A percentile compares a stretch with the other conserved stretches of the same genome.
These are phyloP conservation scores for Parasitella parasitica DNA, from an alignment of 371 early-diverging fungal species.

Conservation along the genomic window DNA sequence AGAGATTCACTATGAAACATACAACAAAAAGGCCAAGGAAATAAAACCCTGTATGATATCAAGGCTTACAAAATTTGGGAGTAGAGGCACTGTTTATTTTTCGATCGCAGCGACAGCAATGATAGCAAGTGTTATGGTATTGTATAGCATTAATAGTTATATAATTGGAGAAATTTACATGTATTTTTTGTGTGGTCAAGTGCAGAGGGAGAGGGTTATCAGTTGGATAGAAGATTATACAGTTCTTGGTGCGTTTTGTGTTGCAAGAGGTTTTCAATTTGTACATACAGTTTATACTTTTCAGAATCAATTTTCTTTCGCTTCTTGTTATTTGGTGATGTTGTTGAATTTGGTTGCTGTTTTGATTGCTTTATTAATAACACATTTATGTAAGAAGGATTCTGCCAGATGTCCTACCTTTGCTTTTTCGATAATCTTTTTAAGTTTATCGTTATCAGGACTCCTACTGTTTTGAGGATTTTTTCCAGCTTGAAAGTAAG, in stretches of 20 bases:
- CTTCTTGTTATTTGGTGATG: background rate
- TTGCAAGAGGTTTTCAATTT: background rate
- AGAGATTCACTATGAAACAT: no score
- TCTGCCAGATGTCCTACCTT: no score
- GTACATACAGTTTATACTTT: background rate
- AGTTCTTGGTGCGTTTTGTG: background rate
- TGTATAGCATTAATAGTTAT: background rate
- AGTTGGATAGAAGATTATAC: background rate
- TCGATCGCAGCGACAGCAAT: no score
- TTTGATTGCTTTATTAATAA: background rate
- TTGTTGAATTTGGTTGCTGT: background rate
- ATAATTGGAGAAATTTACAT: background rate
- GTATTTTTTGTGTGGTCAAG: background rate
- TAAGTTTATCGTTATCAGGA: background rate
- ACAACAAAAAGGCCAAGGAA: no score
- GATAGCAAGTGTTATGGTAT: no score
- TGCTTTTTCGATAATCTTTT: background rate
- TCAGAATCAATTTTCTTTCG: background rate
- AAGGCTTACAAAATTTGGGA: no score
- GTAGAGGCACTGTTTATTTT: no score
- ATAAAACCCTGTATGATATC: no score
- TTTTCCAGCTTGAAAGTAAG: background rate
- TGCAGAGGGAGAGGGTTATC: no score
- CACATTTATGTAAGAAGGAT: background rate
- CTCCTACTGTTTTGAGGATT: background rate